Percentiles rank a stretch among this genome's conserved stretches.
phyloP scores from a whole-genome alignment of 805 yeast genomes.

The Jamesozyma piceae region DNA sequence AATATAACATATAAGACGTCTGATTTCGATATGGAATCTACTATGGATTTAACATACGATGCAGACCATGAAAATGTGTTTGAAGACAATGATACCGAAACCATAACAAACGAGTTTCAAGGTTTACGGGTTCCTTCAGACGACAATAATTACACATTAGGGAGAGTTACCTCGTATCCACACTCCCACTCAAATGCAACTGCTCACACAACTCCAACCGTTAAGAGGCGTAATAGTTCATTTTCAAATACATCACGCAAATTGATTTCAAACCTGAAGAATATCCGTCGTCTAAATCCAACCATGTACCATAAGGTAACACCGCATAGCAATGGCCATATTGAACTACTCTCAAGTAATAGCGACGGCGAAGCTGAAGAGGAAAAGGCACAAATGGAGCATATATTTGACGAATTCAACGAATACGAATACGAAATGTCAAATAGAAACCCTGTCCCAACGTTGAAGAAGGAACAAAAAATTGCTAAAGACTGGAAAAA shows the following conservation, averaged over 20 bases:
- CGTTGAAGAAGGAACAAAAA: slow-evolving; percentile 3
- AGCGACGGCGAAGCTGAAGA: not conserved
- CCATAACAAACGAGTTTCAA: too few species aligned
- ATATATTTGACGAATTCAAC: slow-evolving; percentile 4
- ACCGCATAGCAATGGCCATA: not conserved
- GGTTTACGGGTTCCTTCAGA: too few species aligned
- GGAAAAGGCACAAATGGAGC: not conserved
- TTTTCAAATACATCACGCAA: not conserved
- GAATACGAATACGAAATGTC: slow-evolving; percentile 3
- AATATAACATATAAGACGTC: not conserved
- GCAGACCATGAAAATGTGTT: not conserved
- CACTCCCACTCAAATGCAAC: too few species aligned
- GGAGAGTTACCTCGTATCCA: too few species aligned
- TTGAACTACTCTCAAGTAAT: too few species aligned
- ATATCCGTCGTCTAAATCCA: slow-evolving; percentile 6
- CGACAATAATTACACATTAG: too few species aligned
- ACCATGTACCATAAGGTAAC: slow-evolving; percentile 3
- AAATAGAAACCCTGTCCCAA: not conserved
- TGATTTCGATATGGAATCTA: not conserved
- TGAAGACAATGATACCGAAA: not conserved
- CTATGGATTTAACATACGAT: not conserved
- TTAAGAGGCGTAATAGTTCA: not conserved
- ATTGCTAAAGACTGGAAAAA: slow-evolving; percentile 13
- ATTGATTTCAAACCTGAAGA: not conserved
- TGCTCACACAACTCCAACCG: not conserved